These are phyloP conservation scores for Hanseniaspora vineae DNA, from an alignment of 805 yeast genomes.

Conservation along the genomic window DNA sequence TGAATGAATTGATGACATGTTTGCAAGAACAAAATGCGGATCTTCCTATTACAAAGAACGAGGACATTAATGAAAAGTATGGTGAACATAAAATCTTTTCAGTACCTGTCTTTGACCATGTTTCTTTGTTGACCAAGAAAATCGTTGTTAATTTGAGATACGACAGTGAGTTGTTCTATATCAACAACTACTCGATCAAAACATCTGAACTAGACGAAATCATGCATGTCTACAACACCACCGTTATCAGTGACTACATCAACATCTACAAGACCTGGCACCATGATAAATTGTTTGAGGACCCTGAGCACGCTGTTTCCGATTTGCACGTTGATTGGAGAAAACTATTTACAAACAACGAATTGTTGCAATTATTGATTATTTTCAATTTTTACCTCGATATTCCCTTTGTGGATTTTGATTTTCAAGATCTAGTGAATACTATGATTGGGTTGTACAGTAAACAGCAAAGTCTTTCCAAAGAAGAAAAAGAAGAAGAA, in stretches of 20 bases:
- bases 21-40: no score
- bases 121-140: neutral
- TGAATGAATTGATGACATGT: neutral
- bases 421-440: constrained; percentile 2
- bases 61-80: neutral
- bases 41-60: no score
- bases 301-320: neutral
- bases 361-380: constrained; percentile 9
- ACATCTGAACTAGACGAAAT: constrained; percentile 5
- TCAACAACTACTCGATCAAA: constrained; percentile 10
- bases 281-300: neutral
- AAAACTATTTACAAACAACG: constrained; percentile 8
- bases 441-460: neutral
- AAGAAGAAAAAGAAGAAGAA: neutral
- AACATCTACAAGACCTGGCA: neutral
- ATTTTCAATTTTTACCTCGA: constrained; percentile 15
- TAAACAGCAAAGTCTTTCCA: neutral
- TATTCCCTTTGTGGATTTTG: constrained; percentile 6
- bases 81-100: neutral
- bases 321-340: neutral
- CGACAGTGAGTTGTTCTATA: constrained; percentile 5
- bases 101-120: neutral
- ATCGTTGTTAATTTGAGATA: constrained; percentile 4
- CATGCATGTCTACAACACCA: constrained; percentile 5
- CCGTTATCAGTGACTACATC: constrained; percentile 1